phyloP scores from a whole-genome alignment of 257 asterid genomes.

The Solanum sejunctum region DNA sequence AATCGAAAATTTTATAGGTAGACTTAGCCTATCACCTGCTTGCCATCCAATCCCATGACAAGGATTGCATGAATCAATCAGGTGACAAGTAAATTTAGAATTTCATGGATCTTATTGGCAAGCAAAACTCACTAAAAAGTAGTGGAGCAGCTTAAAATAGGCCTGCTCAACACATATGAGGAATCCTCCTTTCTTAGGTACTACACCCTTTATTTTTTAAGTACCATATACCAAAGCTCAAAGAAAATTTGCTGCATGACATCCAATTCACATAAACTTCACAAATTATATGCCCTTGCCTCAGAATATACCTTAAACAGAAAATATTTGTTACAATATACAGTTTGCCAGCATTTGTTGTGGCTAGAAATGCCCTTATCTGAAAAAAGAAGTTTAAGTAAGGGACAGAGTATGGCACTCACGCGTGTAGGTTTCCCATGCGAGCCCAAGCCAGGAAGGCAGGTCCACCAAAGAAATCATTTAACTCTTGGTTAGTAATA shows the following conservation, averaged over 20 bases:
- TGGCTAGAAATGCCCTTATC: background rate
- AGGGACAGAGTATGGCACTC: slow-evolving; percentile 1
- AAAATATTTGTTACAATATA: background rate
- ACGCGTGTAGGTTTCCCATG: slow-evolving; percentile 96
- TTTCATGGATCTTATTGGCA: background rate
- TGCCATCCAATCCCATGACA: background rate
- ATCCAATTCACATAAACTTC: background rate
- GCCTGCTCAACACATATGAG: background rate
- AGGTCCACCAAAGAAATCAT: slow-evolving; percentile 93
- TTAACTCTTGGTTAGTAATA: slow-evolving; percentile 48
- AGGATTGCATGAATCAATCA: background rate
- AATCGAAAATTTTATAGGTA: background rate
- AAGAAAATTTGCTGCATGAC: background rate
- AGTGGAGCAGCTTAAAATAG: background rate
- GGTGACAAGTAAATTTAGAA: background rate
- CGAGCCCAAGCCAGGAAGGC: slow-evolving; percentile 99
- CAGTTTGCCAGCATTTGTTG: background rate
- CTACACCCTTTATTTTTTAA: background rate
- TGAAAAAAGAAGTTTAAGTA: background rate
- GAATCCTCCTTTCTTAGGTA: background rate
- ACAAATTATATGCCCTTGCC: background rate
- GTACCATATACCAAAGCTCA: background rate
- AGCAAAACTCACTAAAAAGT: background rate
- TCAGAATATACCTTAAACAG: background rate
- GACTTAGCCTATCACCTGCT: background rate